Conservation (phyloP, 2,329 filamentous ascomycete species). For the Aciculosporium take region DNA sequence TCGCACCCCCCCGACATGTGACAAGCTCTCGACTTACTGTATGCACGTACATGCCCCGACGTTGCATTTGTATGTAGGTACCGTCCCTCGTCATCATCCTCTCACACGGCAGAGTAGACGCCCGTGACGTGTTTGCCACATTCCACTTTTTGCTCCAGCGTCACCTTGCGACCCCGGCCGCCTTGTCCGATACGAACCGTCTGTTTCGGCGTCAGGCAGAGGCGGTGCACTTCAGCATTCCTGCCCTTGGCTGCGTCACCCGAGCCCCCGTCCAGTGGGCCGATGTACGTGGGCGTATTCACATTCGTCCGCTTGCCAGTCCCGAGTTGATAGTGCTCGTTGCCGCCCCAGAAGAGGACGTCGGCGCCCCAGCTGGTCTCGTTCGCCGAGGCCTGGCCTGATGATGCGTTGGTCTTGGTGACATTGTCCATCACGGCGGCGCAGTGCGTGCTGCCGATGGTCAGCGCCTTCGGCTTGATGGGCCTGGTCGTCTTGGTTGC, state of each 20-base stretch:
- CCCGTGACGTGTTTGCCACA: constrained; percentile 73
- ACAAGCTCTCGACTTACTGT: too few species aligned
- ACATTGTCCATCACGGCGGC: constrained; percentile 75
- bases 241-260: constrained; percentile 47
- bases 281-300: constrained; percentile 62
- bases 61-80: too few species aligned
- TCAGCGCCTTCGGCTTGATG: constrained; percentile 61
- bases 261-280: constrained; percentile 50
- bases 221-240: constrained; percentile 51
- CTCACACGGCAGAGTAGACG: constrained; percentile 56
- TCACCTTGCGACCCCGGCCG: constrained; percentile 52
- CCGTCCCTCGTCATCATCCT: too few species aligned
- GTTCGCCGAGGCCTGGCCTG: constrained; percentile 37
- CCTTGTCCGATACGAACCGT: constrained; percentile 49
- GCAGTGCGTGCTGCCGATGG: constrained; percentile 66
- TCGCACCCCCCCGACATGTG: too few species aligned
- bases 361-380: constrained; percentile 83
- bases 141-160: constrained; percentile 73
- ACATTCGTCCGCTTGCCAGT: constrained; percentile 79
- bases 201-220: constrained; percentile 66
- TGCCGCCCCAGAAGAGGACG: constrained; percentile 86
- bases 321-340: constrained; percentile 85
- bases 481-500: constrained; percentile 50
- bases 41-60: too few species aligned
- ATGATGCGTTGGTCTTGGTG: constrained; percentile 47